A percentile compares a stretch with the other conserved stretches of the same genome.
phyloP scores from a whole-genome alignment of 176 grass and related monocot genomes.

The barley (Hordeum vulgare) region DNA sequence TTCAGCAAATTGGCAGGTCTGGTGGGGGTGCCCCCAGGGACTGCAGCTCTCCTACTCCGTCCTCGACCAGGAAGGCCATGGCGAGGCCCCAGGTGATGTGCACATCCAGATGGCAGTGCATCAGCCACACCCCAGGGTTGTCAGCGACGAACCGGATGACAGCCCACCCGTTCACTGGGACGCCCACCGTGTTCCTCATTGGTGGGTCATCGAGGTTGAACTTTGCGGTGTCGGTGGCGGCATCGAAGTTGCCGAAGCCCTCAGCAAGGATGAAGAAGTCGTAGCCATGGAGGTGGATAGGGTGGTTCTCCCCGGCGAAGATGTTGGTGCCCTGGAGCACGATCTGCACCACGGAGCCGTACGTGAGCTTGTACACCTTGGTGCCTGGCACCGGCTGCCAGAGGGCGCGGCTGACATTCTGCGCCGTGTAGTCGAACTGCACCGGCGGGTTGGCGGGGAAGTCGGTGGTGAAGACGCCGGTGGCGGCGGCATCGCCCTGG shows the following conservation, averaged over 20 bases:
- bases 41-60: conserved; percentile 62
- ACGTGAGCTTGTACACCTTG: conserved; percentile 72
- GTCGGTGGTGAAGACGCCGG: conserved; percentile 61
- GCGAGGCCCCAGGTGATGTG: conserved; percentile 95
- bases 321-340: conserved; percentile 89
- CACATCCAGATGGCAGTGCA: conserved; percentile 89
- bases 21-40: conserved; percentile 48
- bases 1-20: conserved; percentile 72
- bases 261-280: conserved; percentile 85
- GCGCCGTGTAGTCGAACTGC: conserved; percentile 75
- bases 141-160: conserved; percentile 78
- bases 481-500: neutral
- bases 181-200: conserved; percentile 78
- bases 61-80: conserved; percentile 85
- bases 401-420: conserved; percentile 58
- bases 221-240: conserved; percentile 36
- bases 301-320: conserved; percentile 88
- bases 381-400: conserved; percentile 74
- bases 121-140: conserved; percentile 92
- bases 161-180: conserved; percentile 87
- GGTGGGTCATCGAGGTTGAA: conserved; percentile 86
- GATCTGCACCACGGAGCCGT: conserved; percentile 64
- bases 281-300: conserved; percentile 90
- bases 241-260: conserved; percentile 78
- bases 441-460: conserved; percentile 73